phyloP scores from a whole-genome alignment of 495 filamentous ascomycete genomes.

The Margaritispora aquatica region DNA sequence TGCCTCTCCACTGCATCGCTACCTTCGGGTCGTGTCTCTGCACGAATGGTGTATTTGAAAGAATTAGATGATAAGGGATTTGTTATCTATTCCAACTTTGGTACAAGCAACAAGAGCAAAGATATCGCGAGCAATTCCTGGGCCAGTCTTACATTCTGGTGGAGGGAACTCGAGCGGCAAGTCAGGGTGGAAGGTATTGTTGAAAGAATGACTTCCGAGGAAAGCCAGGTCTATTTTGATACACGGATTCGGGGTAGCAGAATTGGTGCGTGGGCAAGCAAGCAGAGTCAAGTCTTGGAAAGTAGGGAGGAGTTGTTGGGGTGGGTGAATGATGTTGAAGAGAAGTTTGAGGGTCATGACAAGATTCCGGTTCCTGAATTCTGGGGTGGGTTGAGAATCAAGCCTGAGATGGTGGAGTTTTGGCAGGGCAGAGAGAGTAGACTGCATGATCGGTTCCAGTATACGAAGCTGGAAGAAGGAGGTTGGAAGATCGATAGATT shows the following conservation, averaged over 20 bases:
- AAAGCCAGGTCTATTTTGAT: constrained; percentile 84
- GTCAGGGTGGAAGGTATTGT: constrained; percentile 75
- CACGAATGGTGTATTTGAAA: constrained; percentile 88
- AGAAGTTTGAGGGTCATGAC: constrained; percentile 63
- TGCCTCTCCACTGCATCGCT: constrained; percentile 80
- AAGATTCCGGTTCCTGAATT: constrained; percentile 85
- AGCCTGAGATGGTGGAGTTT: constrained; percentile 85
- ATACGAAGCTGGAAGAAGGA: constrained; percentile 48
- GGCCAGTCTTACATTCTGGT: constrained; percentile 73
- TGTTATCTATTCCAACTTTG: constrained; percentile 91
- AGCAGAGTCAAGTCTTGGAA: constrained; percentile 57
- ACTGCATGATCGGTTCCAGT: constrained; percentile 89
- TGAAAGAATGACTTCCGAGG: constrained; percentile 59
- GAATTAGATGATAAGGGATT: constrained; percentile 74
- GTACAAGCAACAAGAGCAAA: constrained; percentile 59
- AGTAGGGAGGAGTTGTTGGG: constrained; percentile 44
- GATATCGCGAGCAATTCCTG: constrained; percentile 62
- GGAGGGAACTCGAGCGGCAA: constrained; percentile 70
- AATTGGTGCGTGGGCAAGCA: constrained; percentile 90
- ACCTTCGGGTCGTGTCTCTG: constrained; percentile 76
- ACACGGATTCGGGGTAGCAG: constrained; percentile 72
- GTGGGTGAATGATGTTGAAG: constrained; percentile 65
- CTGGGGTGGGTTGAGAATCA: constrained; percentile 86
- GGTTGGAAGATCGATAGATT: constrained; percentile 54
- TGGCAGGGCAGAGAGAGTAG: constrained; percentile 89